Base-by-base conservation (phyloP, 331 rosid species). In the Arachis monticola region DNA sequence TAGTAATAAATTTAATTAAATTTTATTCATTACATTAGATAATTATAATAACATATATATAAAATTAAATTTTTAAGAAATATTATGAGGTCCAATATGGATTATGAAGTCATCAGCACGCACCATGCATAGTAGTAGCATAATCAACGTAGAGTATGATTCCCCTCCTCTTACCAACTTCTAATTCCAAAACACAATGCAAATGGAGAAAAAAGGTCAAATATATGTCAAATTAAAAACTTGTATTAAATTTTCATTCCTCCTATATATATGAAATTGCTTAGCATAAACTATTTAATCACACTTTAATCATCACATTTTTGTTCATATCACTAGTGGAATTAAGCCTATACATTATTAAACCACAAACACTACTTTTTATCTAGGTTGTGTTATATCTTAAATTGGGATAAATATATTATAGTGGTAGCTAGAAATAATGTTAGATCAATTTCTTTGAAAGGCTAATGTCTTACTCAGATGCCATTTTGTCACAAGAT, bases 401-500 rank as follows among this genome's bases (percentile, higher is more conserved):
- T 32, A 32, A 32, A 32, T 32, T 32, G 66, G 66, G 68, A n/a
- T 70, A n/a, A n/a, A n/a, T n/a, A 71, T 32, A 32, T 72, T 10
- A 22, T 32, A 82, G 57, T 6, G 48, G 44, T 27, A 58, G 45
- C 44, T 27, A 64, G 45, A 44, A 69, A 77, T 47, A 55, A 5
- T n/a, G n/a, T 73, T 69, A 53, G 80, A 63, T 73, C 59, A 72
- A 69, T 53, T 55, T 72, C 56, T 61, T 50, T 45, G 14, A 10
- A 65, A 48, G 53, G 2, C n/a, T n/a, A 32, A 32, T 45, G 79
- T 81, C 88, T 62, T 42, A 60, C 31, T 84, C 85, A 74, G 41
- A 81, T 10, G 32, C 74, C 85, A 77, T 81, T 84, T 69, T 45
- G 32, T 65, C 70, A 64, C 7, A 77, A 77, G 10, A 73, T 59